These are phyloP conservation scores for Dendrobium nobile DNA, from an alignment of 106 monocot species.

Conservation along the genomic window DNA sequence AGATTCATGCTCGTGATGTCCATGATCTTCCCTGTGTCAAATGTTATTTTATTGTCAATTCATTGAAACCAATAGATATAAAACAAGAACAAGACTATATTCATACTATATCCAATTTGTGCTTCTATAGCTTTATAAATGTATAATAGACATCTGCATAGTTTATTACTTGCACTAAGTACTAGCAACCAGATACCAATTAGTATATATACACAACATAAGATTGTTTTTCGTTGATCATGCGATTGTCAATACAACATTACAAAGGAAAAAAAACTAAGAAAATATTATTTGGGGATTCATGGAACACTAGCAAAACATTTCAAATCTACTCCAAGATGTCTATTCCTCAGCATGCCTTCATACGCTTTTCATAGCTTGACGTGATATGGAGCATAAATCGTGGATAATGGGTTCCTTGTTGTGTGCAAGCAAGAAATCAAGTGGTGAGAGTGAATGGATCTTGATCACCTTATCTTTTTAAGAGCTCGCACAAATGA, in stretches of 20 bases:
- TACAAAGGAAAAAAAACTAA: too few species aligned
- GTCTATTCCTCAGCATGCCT: too few species aligned
- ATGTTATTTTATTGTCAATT: background rate
- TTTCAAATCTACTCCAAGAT: background rate
- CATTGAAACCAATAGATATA: background rate
- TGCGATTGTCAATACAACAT: background rate
- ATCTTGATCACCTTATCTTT: too few species aligned
- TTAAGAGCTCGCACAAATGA: too few species aligned
- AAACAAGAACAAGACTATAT: background rate
- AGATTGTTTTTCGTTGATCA: background rate
- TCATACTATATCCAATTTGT: background rate
- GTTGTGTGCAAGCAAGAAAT: too few species aligned
- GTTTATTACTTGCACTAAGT: background rate
- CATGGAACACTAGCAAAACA: background rate
- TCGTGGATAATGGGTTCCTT: too few species aligned
- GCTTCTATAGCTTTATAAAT: background rate
- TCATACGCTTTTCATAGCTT: too few species aligned
- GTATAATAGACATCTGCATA: background rate
- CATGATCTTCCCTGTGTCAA: slow-evolving; percentile 72
- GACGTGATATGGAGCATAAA: too few species aligned
- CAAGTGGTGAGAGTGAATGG: too few species aligned
- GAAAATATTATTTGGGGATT: background rate
- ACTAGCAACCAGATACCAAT: background rate
- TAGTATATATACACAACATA: background rate
- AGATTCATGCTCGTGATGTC: slow-evolving; percentile 86